A percentile compares a stretch with the other conserved stretches of the same genome.
These are phyloP conservation scores for Phytophthora foliorum DNA, from an alignment of 352 stramenopile species.

Conservation along the genomic window DNA sequence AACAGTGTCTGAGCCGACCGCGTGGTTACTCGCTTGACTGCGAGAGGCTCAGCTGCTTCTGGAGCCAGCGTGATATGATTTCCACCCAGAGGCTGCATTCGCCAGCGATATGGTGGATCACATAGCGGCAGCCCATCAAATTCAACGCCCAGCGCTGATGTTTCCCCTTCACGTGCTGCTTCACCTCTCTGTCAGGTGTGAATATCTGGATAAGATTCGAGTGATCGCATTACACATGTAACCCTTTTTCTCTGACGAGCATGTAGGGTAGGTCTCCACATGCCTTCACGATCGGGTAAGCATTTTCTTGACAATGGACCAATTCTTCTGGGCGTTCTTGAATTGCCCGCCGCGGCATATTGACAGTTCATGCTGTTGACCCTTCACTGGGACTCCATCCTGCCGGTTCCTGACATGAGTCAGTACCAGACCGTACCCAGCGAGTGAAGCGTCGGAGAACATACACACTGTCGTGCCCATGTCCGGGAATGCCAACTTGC, in stretches of 20 bases:
- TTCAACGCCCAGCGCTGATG: constrained; percentile 28
- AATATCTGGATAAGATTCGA: constrained; percentile 39
- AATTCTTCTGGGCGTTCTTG: constrained; percentile 20
- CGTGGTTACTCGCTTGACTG: constrained; percentile 14
- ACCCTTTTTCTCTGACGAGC: constrained; percentile 6
- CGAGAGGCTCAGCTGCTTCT: neutral
- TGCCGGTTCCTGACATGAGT: neutral
- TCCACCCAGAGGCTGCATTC: constrained; percentile 8
- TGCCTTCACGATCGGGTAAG: constrained; percentile 13
- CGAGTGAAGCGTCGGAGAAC: constrained; percentile 6
- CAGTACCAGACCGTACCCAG: constrained; percentile 6
- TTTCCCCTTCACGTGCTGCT: constrained; percentile 25
- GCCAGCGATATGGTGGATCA: constrained; percentile 12
- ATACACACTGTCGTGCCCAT: constrained; percentile 2
- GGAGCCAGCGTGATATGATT: constrained; percentile 5
- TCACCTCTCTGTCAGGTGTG: constrained; percentile 11
- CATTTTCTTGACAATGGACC: constrained; percentile 19
- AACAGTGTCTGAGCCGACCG: neutral
- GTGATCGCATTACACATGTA: constrained; percentile 35
- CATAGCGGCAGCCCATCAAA: constrained; percentile 12
- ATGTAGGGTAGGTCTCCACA: constrained; percentile 18
- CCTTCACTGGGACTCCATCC: constrained; percentile 13
- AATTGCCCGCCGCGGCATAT: constrained; percentile 18
- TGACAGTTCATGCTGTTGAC: constrained; percentile 14
- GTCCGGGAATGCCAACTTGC: constrained; percentile 17